A percentile compares a stretch with the other conserved stretches of the same genome.
Conservation (phyloP, 164 flowering plant genomes). For the Akebia trifoliata region DNA sequence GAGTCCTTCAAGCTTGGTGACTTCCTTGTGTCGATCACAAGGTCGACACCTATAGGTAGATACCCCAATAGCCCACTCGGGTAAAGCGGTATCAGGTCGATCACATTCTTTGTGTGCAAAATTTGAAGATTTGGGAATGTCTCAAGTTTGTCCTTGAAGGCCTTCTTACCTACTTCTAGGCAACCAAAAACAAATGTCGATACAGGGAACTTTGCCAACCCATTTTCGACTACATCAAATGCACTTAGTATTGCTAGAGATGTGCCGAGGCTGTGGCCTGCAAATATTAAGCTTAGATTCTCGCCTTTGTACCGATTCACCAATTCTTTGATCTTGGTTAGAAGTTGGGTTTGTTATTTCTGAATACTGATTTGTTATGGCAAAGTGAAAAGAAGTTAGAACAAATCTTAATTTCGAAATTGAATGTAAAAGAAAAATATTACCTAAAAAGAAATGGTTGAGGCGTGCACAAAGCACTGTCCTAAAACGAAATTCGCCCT, state of each 20-base stretch:
- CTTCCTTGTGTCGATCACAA: constrained; percentile 56
- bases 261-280: constrained; percentile 87
- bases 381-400: no score
- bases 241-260: constrained; percentile 46
- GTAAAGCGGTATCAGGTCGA: constrained; percentile 60
- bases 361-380: no score
- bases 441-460: no score
- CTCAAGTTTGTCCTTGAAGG: constrained; percentile 35
- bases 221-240: constrained; percentile 61
- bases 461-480: no score
- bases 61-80: constrained; percentile 52
- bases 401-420: no score
- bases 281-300: constrained; percentile 39
- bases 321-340: constrained; percentile 34
- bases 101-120: constrained; percentile 47
- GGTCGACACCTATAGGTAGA: constrained; percentile 32
- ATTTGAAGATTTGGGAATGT: constrained; percentile 35
- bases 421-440: no score
- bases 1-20: constrained; percentile 62
- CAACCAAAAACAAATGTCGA: constrained; percentile 62
- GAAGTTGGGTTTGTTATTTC: no score
- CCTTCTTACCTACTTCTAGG: constrained; percentile 63
- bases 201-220: constrained; percentile 36
- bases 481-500: no score
- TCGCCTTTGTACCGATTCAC: constrained; percentile 42